Conservation (phyloP, 495 filamentous ascomycete genomes). For the Hypoxylon fragiforme region DNA sequence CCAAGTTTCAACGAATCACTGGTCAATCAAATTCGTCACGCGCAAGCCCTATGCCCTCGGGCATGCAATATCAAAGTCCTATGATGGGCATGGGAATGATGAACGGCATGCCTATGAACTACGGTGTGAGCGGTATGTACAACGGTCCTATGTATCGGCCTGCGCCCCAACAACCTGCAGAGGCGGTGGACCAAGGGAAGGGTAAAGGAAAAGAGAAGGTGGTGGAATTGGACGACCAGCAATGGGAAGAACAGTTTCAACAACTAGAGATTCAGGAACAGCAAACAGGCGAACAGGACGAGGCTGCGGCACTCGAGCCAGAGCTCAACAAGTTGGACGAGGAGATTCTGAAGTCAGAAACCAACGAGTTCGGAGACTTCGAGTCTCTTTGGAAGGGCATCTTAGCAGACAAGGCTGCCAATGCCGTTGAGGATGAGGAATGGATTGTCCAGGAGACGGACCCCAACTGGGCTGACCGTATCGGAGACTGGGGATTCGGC, state of each 20-base stretch:
- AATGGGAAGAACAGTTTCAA: conserved; percentile 96
- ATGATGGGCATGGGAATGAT: conserved; percentile 47
- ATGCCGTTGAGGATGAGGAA: conserved; percentile 68
- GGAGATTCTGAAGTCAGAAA: conserved; percentile 54
- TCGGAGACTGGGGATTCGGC: conserved; percentile 52
- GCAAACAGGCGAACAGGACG: conserved; percentile 60
- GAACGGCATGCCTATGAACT: conserved; percentile 34
- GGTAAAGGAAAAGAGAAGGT: conserved; percentile 89
- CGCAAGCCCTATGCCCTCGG: conserved; percentile 44
- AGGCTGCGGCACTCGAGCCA: conserved; percentile 76
- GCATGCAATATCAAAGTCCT: conserved; percentile 35
- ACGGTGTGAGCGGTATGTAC: conserved; percentile 38
- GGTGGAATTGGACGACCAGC: conserved; percentile 87
- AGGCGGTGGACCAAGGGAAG: conserved; percentile 45
- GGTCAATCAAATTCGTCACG: conserved; percentile 57
- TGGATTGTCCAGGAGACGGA: conserved; percentile 68
- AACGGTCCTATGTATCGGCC: conserved; percentile 56
- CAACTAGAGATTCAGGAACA: conserved; percentile 77
- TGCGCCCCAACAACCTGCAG: conserved; percentile 53
- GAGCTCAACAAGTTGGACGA: conserved; percentile 87
- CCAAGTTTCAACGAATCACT: conserved; percentile 74
- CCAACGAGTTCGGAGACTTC: conserved; percentile 75
- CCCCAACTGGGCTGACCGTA: conserved; percentile 70
- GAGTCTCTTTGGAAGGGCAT: conserved; percentile 87
- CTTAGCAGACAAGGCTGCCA: conserved; percentile 76